Conservation (phyloP, 192 early-diverging fungal species). For the Entomortierella parvispora region DNA sequence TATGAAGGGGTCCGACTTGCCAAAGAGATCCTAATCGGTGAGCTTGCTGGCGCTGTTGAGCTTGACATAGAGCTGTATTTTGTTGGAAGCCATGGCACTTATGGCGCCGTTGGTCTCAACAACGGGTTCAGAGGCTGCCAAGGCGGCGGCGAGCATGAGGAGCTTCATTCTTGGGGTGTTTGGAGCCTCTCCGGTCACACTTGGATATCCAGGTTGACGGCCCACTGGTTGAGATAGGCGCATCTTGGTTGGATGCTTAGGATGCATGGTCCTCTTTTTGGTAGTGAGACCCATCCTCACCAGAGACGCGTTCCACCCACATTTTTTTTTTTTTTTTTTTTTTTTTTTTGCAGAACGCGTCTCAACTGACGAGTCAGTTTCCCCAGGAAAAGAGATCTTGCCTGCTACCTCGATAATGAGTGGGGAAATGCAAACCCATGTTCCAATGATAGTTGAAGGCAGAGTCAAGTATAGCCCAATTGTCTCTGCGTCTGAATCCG, state of each 20-base stretch:
- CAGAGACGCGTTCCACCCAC: too few relatives aligned
- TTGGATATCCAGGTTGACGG: background rate
- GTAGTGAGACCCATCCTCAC: background rate
- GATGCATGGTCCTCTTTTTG: background rate
- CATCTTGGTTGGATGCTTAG: too few relatives aligned
- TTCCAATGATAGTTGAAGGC: too few relatives aligned
- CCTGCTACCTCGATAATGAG: too few relatives aligned
- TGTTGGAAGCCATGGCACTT: constrained; percentile 7
- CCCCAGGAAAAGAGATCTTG: background rate
- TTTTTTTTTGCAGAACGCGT: background rate
- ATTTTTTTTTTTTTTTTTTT: too few relatives aligned
- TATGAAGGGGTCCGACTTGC: constrained; percentile 17
- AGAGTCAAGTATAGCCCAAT: too few relatives aligned
- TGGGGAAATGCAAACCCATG: too few relatives aligned
- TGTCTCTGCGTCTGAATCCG: too few relatives aligned
- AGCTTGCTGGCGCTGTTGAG: constrained; percentile 18
- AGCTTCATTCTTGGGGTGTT: constrained; percentile 15
- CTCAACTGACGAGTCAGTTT: background rate
- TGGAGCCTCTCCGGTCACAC: background rate
- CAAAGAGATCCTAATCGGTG: constrained; percentile 9
- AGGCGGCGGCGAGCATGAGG: background rate
- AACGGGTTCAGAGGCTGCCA: constrained; percentile 1
- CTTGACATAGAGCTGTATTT: constrained; percentile 22
- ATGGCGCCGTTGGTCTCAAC: background rate
- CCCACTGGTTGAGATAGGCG: too few relatives aligned